Conservation (phyloP, 1,284 basidiomycete genomes). For the Schizophyllum amplum region DNA sequence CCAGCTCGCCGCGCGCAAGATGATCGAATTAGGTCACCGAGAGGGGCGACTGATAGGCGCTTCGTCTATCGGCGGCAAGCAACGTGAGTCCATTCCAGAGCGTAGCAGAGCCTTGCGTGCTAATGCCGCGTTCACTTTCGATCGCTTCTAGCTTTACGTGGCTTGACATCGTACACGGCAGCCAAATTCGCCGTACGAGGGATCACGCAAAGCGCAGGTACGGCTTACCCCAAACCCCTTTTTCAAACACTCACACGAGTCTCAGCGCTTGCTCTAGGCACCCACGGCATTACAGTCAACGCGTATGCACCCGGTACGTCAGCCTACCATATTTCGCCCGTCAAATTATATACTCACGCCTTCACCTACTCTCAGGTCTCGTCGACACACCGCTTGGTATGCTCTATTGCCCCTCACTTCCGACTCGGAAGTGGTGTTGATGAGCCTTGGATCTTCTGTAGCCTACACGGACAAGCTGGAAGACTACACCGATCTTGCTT, state of each 20-base stretch:
- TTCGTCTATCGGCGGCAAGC: slow-evolving; percentile 8
- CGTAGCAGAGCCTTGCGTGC: no score
- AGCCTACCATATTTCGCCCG: no score
- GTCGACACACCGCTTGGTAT: no score
- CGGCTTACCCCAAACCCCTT: background rate
- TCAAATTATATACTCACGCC: no score
- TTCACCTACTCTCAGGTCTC: no score
- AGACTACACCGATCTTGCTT: no score
- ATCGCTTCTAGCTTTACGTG: background rate
- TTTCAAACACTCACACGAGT: background rate
- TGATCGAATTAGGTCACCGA: slow-evolving; percentile 13
- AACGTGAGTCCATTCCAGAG: slow-evolving; percentile 1
- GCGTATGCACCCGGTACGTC: slow-evolving; percentile 9
- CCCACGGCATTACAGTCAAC: slow-evolving; percentile 10
- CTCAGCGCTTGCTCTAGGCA: slow-evolving; percentile 6
- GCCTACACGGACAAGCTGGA: no score
- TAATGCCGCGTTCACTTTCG: no score
- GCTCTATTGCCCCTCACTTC: no score
- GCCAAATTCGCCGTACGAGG: slow-evolving; percentile 21
- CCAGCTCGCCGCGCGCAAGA: slow-evolving; percentile 3
- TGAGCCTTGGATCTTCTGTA: no score
- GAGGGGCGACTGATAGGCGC: slow-evolving; percentile 12
- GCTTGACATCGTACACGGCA: slow-evolving; percentile 13
- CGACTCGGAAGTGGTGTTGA: no score
- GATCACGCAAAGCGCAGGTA: slow-evolving; percentile 18